phyloP scores from a whole-genome alignment of 2,329 filamentous ascomycete genomes.

The Fusarium sp. region DNA sequence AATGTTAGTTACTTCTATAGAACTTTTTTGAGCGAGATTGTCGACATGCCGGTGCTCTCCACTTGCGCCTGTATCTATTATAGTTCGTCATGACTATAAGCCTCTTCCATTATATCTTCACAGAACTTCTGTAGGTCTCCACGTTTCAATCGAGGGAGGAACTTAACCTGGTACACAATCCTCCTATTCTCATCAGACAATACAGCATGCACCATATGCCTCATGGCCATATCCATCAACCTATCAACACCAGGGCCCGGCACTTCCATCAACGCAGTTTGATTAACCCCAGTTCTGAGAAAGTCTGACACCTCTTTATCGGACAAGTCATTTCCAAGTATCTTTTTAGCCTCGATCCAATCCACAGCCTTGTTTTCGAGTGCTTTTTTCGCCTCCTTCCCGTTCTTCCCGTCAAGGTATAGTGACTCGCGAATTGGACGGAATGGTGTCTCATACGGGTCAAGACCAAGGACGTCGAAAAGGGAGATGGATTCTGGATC shows the following conservation, averaged over 20 bases:
- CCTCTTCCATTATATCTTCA: accelerated
- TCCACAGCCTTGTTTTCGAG: not conserved
- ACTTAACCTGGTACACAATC: not conserved
- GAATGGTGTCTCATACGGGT: not conserved
- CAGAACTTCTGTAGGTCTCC: not conserved
- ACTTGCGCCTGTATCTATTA: too few relatives aligned
- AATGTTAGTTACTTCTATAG: not conserved
- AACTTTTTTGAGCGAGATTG: too few relatives aligned
- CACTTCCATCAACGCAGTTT: accelerated
- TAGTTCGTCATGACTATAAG: not conserved
- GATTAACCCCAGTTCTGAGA: accelerated
- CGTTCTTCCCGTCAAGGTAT: not conserved
- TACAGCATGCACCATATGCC: not conserved
- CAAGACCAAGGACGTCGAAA: not conserved
- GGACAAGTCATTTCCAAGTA: not conserved
- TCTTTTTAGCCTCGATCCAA: not conserved
- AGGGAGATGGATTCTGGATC: not conserved
- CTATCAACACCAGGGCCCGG: accelerated
- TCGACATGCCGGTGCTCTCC: too few relatives aligned
- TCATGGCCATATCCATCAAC: not conserved
- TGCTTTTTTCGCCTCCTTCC: not conserved
- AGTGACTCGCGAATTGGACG: accelerated
- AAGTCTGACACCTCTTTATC: not conserved
- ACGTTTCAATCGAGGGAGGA: not conserved
- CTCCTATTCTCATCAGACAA: not conserved